Base-by-base conservation (phyloP, 2,329 filamentous ascomycete species). In the Colletotrichum sidae region DNA sequence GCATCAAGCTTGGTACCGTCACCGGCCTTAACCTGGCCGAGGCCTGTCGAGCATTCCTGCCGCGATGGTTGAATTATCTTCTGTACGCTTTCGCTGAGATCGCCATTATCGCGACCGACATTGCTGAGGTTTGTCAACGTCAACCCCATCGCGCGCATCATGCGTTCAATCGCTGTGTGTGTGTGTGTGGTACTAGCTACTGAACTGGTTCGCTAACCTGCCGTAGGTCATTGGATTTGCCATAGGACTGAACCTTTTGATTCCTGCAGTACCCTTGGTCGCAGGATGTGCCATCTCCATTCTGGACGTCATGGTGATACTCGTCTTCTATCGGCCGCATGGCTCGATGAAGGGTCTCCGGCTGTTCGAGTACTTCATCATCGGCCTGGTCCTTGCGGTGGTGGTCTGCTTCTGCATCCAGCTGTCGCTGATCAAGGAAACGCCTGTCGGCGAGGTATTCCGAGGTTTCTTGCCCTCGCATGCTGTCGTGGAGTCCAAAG, bases 361-460 rank as follows among this genome's bases (percentile, higher is more conserved):
- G 15, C 69, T 82, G n/a, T 92, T 92, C 67, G 90, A 92, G 74
- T 77, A 83, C 56, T 88, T 90, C 69, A 88, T 92, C 33, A 81
- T 84, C 60, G 74, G 84, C 1, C 77, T 92, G 3, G 90, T 92
- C 10, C 70, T 92, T n/a, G 89, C 85, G 11, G 90, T 92, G 2
- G 88, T 90, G 1, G 74, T 91, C 38, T 92, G 90, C 76, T 92
- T 92, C 74, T 90, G 88, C 73, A 88, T 91, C 46, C 88, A 92
- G 72, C 79, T 92, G 44, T 88, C 88, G 2, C 73, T 91, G 41
- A 88, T 92, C 68, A 71, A 81, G 49, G 77, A 84, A 68, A 85
- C 85, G 0, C 78, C 79, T 5, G 79, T 86, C 1, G 85, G 85
- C 1, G 81, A 89, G 13, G 87, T 92, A 2, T 89, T 92, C 72